Evolutionary conservation across 768 basidiomycete genomes (phyloP).

Genomic region (Hemileccinum rubropunctum): DNA sequence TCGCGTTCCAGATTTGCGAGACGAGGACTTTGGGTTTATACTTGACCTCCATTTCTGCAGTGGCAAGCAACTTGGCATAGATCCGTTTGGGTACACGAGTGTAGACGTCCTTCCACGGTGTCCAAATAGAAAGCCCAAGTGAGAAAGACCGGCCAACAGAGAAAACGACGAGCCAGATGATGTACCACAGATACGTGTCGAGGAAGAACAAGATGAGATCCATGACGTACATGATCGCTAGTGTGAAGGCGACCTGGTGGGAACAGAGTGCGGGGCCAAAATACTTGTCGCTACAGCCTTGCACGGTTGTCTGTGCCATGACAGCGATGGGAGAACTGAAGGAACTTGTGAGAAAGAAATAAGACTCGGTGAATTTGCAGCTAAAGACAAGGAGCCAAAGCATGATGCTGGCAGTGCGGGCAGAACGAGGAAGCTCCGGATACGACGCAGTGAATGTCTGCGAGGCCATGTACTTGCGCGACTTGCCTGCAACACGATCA

Average conservation of each 20-base stretch:
- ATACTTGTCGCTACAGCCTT: constrained; percentile 81
- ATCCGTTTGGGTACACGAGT: constrained; percentile 96
- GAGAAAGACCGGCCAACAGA: constrained; percentile 87
- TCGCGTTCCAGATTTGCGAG: constrained; percentile 98
- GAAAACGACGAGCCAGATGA: constrained; percentile 98
- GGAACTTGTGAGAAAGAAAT: constrained; percentile 97
- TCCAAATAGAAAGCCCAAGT: constrained; percentile 97
- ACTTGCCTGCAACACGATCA: constrained; percentile 94
- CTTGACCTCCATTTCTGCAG: constrained; percentile 97
- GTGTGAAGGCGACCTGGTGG: constrained; percentile 91
- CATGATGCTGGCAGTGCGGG: constrained; percentile 78
- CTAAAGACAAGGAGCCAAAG: constrained; percentile 92
- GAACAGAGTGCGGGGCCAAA: constrained; percentile 81
- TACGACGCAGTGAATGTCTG: constrained; percentile 99
- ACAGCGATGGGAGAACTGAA: constrained; percentile 95
- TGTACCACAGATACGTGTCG: constrained; percentile 99
- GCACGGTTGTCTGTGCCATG: constrained; percentile 94
- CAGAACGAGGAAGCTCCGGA: constrained; percentile 65
- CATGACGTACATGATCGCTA: constrained; percentile 99
- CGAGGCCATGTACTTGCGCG: constrained; percentile 97
- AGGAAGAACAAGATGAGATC: constrained; percentile 97
- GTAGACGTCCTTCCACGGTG: constrained; percentile 98
- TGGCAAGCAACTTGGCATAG: constrained; percentile 95
- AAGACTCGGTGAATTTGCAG: constrained; percentile 97
- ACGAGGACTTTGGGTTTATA: constrained; percentile 99